phyloP scores from a whole-genome alignment of 2,329 filamentous ascomycete genomes.

The Pseudogymnoascus sp. region DNA sequence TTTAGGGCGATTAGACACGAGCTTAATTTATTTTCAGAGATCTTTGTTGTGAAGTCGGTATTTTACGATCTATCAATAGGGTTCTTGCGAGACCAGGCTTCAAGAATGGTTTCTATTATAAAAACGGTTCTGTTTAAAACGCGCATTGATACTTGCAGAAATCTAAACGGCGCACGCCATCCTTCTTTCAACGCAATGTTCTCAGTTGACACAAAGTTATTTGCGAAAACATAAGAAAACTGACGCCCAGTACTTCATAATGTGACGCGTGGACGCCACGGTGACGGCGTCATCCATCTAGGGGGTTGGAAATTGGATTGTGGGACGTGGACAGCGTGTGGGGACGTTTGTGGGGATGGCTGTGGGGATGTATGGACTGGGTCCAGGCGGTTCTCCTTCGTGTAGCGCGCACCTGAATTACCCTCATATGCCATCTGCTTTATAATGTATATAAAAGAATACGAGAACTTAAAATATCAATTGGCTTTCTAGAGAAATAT shows the following conservation, averaged over 20 bases:
- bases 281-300: background rate
- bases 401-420: background rate
- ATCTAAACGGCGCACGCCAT: background rate
- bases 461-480: background rate
- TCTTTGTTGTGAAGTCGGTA: background rate
- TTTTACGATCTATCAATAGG: background rate
- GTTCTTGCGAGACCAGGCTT: background rate
- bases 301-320: background rate
- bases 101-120: background rate
- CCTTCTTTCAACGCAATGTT: background rate
- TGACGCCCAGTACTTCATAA: background rate
- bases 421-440: background rate
- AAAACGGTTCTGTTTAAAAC: background rate
- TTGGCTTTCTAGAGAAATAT: background rate
- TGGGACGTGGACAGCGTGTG: background rate
- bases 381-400: background rate
- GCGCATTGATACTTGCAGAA: background rate
- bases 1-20: background rate
- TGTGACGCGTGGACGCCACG: background rate
- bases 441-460: background rate
- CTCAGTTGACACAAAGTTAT: background rate
- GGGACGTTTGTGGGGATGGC: background rate
- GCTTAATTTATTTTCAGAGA: background rate
- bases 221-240: background rate
- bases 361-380: background rate